A percentile compares a stretch with the other conserved stretches of the same genome.
These are phyloP conservation scores for Fusarium beomiforme DNA, from an alignment of 2,329 filamentous ascomycete genomes.

Conservation along the genomic window DNA sequence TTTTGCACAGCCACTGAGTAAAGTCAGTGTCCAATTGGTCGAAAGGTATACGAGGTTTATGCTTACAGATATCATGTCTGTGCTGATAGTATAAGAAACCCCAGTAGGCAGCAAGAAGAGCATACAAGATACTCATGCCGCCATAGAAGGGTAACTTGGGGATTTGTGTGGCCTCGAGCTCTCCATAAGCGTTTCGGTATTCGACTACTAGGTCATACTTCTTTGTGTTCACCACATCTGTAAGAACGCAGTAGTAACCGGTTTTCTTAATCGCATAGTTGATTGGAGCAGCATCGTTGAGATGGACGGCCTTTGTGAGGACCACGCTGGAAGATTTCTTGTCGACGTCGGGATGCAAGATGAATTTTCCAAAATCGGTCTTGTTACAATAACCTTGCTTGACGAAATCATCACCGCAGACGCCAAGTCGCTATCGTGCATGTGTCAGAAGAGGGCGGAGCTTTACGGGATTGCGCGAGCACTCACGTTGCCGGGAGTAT, in stretches of 20 bases:
- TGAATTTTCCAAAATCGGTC: conserved; percentile 84
- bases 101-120: conserved; percentile 85
- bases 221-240: conserved; percentile 72
- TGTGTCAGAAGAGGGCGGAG: conserved; percentile 18
- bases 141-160: conserved; percentile 98
- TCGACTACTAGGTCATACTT: conserved; percentile 85
- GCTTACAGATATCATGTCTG: conserved; percentile 84
- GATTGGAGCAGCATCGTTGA: conserved; percentile 78
- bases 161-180: conserved; percentile 94
- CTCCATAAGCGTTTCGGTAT: conserved; percentile 95
- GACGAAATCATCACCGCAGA: conserved; percentile 81
- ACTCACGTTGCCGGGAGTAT: conserved; percentile 64
- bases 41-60: background rate
- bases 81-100: conserved; percentile 96
- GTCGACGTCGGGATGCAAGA: conserved; percentile 80
- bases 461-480: background rate
- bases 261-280: conserved; percentile 90
- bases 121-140: conserved; percentile 92
- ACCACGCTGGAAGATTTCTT: conserved; percentile 77
- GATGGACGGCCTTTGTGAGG: conserved; percentile 81
- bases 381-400: conserved; percentile 76
- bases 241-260: conserved; percentile 94
- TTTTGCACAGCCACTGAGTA: conserved; percentile 88
- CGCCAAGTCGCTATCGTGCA: conserved; percentile 55
- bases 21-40: conserved; percentile 9